A percentile compares a stretch with the other conserved stretches of the same genome.
These are phyloP conservation scores for Ustulina deusta DNA, from an alignment of 2,329 filamentous ascomycete species.

Conservation along the genomic window DNA sequence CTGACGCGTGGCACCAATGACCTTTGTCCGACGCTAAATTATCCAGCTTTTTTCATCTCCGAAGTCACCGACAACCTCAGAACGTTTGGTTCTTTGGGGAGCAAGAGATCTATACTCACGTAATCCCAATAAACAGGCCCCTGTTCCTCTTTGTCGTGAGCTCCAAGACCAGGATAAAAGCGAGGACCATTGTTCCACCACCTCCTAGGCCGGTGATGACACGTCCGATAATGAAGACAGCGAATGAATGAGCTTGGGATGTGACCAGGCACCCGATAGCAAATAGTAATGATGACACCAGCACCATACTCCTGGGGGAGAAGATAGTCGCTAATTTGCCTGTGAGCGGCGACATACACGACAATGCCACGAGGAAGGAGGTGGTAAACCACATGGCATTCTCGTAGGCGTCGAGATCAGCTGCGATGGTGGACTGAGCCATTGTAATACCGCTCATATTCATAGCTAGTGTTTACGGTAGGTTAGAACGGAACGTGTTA, in stretches of 20 bases:
- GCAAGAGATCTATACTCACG: constrained; percentile 52
- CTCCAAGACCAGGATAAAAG: constrained; percentile 82
- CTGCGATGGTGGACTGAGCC: constrained; percentile 80
- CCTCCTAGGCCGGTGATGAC: constrained; percentile 76
- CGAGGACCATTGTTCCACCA: constrained; percentile 78
- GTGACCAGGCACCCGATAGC: constrained; percentile 74
- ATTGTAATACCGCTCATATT: constrained; percentile 88
- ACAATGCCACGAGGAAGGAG: constrained; percentile 75
- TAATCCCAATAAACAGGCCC: constrained; percentile 78
- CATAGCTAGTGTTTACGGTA: constrained; percentile 54
- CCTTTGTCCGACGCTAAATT: too few relatives aligned
- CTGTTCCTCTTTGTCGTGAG: constrained; percentile 74
- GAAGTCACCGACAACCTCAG: neutral
- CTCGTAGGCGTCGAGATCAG: constrained; percentile 79
- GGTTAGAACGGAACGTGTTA: constrained; percentile 5
- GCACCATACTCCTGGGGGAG: constrained; percentile 73
- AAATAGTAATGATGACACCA: constrained; percentile 69
- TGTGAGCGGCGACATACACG: constrained; percentile 73
- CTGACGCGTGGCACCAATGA: neutral
- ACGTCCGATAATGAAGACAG: constrained; percentile 75
- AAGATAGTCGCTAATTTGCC: constrained; percentile 82
- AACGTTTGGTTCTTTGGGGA: neutral
- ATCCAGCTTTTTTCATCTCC: neutral
- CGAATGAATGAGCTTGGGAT: constrained; percentile 68
- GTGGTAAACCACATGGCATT: constrained; percentile 85